A percentile compares a stretch with the other conserved stretches of the same genome.
These are phyloP conservation scores for Coriolopsis trogii DNA, from an alignment of 1,284 basidiomycete genomes.

Conservation along the genomic window DNA sequence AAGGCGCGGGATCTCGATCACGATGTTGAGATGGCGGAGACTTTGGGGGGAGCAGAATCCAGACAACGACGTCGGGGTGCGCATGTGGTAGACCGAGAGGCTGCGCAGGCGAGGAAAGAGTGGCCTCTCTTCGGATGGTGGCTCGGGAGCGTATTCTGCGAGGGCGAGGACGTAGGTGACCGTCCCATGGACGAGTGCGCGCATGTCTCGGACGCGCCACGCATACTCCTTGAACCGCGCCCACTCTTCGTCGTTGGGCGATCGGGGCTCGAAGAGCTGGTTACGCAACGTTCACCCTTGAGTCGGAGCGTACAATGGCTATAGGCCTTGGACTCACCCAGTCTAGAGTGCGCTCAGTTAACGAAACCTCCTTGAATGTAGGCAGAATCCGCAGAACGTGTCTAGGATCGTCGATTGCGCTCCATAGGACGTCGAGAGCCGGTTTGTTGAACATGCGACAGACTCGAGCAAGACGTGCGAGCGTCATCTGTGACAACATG, in stretches of 20 bases:
- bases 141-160: too few relatives aligned
- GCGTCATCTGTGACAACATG: background rate
- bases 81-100: background rate
- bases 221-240: background rate
- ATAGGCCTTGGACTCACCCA: background rate
- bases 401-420: background rate
- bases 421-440: background rate
- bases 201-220: slow-evolving; percentile 24
- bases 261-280: too few relatives aligned
- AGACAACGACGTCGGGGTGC: background rate
- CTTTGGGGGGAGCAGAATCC: background rate
- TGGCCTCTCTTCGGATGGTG: too few relatives aligned
- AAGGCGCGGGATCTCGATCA: background rate
- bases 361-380: background rate
- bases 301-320: background rate
- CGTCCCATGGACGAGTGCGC: background rate
- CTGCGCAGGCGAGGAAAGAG: background rate
- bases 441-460: background rate
- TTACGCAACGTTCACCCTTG: too few relatives aligned
- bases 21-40: background rate
- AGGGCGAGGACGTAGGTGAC: too few relatives aligned
- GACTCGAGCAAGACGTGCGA: background rate
- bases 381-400: background rate
- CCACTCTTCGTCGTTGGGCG: background rate
- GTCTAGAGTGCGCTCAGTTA: background rate